These are phyloP conservation scores for Eucalyptus sp. DNA, from an alignment of 345 rosid species.

Conservation along the genomic window DNA sequence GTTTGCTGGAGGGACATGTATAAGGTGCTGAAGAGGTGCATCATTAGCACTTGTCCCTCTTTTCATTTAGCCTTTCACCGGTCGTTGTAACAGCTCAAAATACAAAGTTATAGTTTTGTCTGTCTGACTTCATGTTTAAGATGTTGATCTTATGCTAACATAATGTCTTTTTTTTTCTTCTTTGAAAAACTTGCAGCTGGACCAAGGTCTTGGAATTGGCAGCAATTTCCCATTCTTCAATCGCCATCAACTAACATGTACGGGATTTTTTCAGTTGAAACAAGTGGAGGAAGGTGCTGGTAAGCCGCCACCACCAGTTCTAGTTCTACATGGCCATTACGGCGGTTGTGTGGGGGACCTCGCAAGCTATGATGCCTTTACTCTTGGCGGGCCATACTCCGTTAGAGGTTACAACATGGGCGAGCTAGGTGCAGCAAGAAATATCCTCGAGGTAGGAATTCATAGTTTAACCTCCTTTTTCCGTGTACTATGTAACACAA, in stretches of 20 bases:
- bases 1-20: background rate
- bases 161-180: background rate
- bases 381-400: conserved; percentile 98
- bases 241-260: conserved; percentile 85
- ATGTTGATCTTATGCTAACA: background rate
- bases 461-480: background rate
- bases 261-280: conserved; percentile 76
- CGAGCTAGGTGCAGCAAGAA: conserved; percentile 88
- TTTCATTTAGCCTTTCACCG: background rate
- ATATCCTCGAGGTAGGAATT: conserved; percentile 68
- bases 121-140: background rate
- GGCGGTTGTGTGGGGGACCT: conserved; percentile 99
- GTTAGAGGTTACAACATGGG: conserved; percentile 99
- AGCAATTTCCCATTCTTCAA: conserved; percentile 94
- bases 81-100: background rate
- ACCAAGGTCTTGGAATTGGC: conserved; percentile 96
- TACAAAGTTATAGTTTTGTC: background rate
- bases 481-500: background rate
- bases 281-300: conserved; percentile 83
- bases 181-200: conserved; percentile 44
- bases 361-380: conserved; percentile 94
- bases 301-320: conserved; percentile 78
- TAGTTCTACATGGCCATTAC: conserved; percentile 96
- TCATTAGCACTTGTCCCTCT: background rate
- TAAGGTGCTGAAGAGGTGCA: background rate